Conservation (phyloP, 176 grass and related monocot genomes). For the Oryza brachyantha region DNA sequence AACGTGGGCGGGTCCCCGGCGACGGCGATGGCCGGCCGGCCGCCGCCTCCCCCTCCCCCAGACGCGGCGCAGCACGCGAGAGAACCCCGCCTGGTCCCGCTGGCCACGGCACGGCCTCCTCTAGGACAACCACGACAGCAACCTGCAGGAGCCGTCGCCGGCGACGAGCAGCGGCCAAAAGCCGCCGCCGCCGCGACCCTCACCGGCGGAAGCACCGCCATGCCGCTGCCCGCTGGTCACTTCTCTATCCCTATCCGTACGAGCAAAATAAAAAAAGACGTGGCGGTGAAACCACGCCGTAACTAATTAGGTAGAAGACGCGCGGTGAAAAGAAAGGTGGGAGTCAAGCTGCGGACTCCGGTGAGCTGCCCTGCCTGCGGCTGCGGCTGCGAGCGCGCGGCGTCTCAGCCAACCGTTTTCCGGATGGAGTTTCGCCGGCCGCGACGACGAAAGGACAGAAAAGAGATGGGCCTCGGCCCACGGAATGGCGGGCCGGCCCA, state of each 20-base stretch:
- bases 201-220: neutral
- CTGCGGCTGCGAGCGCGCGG: no score
- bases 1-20: slow-evolving; percentile 73
- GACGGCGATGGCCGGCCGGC: slow-evolving; percentile 50
- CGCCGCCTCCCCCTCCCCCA: neutral
- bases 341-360: no score
- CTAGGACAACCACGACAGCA: no score
- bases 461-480: no score
- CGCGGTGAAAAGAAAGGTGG: no score
- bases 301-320: neutral
- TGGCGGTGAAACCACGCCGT: neutral
- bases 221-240: no score
- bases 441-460: no score
- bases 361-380: no score
- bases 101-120: neutral
- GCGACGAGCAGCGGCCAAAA: neutral
- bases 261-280: neutral
- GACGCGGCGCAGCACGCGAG: slow-evolving; percentile 4
- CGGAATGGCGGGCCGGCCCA: no score
- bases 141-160: neutral
- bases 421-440: neutral
- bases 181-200: neutral
- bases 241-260: no score
- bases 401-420: neutral
- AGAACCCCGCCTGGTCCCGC: neutral